Evolutionary conservation across 176 grass and related monocot genomes (phyloP), one percentile per base, ranked within the genome.

Genomic region (Avena eriantha): DNA sequence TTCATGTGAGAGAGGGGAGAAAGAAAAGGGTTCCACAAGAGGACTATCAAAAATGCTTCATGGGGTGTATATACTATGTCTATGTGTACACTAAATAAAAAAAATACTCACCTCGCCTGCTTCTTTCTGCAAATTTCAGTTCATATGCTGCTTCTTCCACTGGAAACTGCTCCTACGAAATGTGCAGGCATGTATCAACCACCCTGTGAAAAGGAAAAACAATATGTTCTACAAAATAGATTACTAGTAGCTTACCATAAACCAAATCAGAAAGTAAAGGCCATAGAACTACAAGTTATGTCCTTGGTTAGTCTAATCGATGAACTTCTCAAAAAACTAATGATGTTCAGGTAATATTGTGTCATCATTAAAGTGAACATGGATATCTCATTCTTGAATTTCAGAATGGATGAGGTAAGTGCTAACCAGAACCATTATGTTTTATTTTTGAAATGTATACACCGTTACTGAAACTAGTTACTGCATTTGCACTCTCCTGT

Each of bases 41-140:
- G 49, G 21, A 75, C 63, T 24, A 70, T 49, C 36, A n/a, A 89
- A 48, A 10, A 85, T 50, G 19, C 49, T 88, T 81, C 9, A 65
- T 22, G 64, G 70, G 64, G 39, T 57, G 26, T 48, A 33, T 21
- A 63, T 22, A 34, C 39, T 41, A 41, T 41, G 39, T 41, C 79
- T 84, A 56, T 73, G 47, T 73, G 73, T 12, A 80, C 80, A 74
- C n/a, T 34, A 89, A 66, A 81, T 76, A 69, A 21, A 83, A 83
- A 57, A 23, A 8, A 77, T 55, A 80, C 54, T 83, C 80, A 77
- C 65, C 31, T 47, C 12, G 69, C 41, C 15, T 18, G 61, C 35
- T 82, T 50, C 43, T 69, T 82, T 59, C 31, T 48, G 33, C 29
- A 78, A 82, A 59, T 81, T 56, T 47, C 15, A 3, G 17, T 69